These are phyloP conservation scores for Drechslerella dactyloides DNA, from an alignment of 2,329 filamentous ascomycete species.

Conservation along the genomic window DNA sequence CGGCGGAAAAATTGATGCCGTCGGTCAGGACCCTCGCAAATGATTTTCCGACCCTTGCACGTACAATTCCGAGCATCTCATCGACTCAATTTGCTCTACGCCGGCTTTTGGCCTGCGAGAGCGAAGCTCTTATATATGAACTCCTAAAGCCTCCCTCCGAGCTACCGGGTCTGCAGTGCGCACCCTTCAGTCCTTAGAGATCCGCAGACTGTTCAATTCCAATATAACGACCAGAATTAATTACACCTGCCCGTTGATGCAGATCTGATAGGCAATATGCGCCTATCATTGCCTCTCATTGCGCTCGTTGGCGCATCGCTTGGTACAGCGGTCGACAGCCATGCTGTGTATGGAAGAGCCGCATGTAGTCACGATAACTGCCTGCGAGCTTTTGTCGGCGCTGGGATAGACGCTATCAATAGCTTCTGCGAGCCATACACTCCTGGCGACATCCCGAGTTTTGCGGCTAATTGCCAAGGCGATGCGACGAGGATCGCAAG, in stretches of 20 bases:
- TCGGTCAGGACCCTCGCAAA: not conserved
- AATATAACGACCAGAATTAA: not conserved
- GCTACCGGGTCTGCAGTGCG: no score
- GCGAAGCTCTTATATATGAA: no score
- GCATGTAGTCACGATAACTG: conserved; percentile 34
- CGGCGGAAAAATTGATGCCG: conserved; percentile 1
- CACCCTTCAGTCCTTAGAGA: no score
- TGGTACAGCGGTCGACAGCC: conserved; percentile 13
- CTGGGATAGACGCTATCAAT: conserved; percentile 10
- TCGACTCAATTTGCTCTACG: not conserved
- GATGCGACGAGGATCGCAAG: conserved; percentile 28
- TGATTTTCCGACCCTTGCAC: not conserved
- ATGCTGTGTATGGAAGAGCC: conserved; percentile 22
- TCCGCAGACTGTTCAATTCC: not conserved
- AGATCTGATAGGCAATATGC: conserved; percentile 12
- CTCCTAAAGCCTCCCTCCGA: no score
- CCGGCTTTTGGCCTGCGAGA: no score
- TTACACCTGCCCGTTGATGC: not conserved
- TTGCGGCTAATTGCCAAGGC: conserved; percentile 21
- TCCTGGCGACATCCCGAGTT: conserved; percentile 28
- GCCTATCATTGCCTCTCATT: conserved; percentile 7
- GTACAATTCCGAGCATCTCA: not conserved
- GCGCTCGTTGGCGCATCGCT: conserved; percentile 27
- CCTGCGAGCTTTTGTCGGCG: conserved; percentile 32
- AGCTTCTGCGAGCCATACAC: conserved; percentile 24